Percentiles rank a stretch among this genome's conserved stretches.
Conservation (phyloP, 257 asterid species). For the Mentha longifolia region DNA sequence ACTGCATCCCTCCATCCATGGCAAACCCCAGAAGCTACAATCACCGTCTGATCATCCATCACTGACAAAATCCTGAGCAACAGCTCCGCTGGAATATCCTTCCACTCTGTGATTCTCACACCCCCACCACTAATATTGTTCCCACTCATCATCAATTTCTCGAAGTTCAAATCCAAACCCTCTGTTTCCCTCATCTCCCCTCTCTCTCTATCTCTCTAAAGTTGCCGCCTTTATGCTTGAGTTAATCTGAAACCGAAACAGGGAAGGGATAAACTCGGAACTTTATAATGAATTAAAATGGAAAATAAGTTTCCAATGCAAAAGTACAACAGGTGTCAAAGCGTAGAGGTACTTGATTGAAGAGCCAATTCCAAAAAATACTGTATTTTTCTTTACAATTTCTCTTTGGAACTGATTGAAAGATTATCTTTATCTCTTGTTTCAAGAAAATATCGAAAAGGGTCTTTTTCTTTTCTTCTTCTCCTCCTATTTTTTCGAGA, state of each 20-base stretch:
- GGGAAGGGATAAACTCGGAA: constrained; percentile 29
- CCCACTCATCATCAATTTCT: constrained; percentile 50
- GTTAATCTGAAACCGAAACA: constrained; percentile 25
- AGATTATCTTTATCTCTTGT: neutral
- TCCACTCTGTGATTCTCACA: constrained; percentile 74
- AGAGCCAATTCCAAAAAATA: constrained; percentile 32
- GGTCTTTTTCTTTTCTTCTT: neutral
- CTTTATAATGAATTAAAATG: neutral
- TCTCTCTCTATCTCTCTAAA: constrained; percentile 10
- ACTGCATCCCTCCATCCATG: constrained; percentile 96
- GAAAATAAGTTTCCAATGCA: constrained; percentile 28
- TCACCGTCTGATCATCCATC: constrained; percentile 85
- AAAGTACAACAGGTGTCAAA: constrained; percentile 40
- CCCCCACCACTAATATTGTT: constrained; percentile 45
- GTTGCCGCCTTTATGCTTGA: constrained; percentile 29
- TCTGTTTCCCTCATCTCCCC: constrained; percentile 46
- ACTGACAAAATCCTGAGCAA: constrained; percentile 76
- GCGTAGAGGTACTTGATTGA: constrained; percentile 10
- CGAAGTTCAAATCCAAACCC: constrained; percentile 62
- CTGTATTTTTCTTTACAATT: neutral
- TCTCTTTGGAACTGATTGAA: neutral
- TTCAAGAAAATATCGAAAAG: constrained; percentile 18
- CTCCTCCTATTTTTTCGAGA: neutral
- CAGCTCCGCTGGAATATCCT: constrained; percentile 89
- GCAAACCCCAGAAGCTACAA: constrained; percentile 95